Percentiles rank a stretch among this genome's conserved stretches.
These are phyloP conservation scores for Phytomonas serpens DNA, from an alignment of 208 protist species.

Conservation along the genomic window DNA sequence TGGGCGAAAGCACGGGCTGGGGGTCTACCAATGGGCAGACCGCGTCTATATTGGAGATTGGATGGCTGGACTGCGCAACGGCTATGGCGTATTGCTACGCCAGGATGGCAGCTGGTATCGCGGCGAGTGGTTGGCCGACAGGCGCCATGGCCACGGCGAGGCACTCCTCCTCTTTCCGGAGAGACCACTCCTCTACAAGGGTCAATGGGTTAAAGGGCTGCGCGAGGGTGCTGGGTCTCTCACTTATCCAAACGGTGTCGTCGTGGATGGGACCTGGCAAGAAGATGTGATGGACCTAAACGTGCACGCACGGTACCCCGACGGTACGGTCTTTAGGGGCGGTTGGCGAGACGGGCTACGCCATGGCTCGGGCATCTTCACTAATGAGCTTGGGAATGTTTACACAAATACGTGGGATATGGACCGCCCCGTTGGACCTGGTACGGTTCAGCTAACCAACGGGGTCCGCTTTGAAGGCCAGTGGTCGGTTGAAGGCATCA, in stretches of 20 bases:
- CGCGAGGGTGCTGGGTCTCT: conserved; percentile 52
- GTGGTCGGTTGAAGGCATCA: conserved; percentile 36
- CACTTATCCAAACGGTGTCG: conserved; percentile 21
- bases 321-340: conserved; percentile 68
- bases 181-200: conserved; percentile 38
- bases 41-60: conserved; percentile 76
- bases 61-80: conserved; percentile 52
- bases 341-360: conserved; percentile 45
- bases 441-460: conserved; percentile 51
- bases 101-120: conserved; percentile 62
- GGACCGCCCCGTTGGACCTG: conserved; percentile 47
- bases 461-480: conserved; percentile 46
- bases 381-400: conserved; percentile 27
- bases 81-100: conserved; percentile 53
- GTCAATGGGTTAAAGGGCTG: conserved; percentile 39
- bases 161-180: conserved; percentile 27
- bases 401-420: conserved; percentile 59
- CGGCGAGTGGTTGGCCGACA: conserved; percentile 72
- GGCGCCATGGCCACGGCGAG: conserved; percentile 59
- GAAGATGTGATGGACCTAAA: conserved; percentile 30
- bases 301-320: conserved; percentile 39
- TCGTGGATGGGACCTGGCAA: conserved; percentile 36
- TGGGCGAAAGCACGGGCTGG: conserved; percentile 61
- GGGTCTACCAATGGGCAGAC: conserved; percentile 78
- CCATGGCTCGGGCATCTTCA: conserved; percentile 43